Conservation (phyloP, 331 rosid genomes). For the Cydonia oblonga region DNA sequence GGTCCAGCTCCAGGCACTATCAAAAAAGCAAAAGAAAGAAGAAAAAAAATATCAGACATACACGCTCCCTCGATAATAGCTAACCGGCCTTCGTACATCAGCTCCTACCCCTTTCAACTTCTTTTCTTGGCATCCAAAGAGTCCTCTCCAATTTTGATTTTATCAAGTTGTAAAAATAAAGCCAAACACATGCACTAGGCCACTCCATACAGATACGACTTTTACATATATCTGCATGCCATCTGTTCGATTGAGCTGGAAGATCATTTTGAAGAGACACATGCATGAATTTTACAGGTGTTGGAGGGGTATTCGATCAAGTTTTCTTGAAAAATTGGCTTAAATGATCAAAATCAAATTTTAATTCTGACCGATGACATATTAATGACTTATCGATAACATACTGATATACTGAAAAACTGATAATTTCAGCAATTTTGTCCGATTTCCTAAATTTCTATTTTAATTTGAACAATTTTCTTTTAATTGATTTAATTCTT, state of each 20-base stretch:
- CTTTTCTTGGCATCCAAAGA: slow-evolving; percentile 67
- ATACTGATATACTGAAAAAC: no score
- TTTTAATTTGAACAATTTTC: neutral
- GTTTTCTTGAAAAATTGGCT: neutral
- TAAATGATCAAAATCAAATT: neutral
- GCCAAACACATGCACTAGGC: slow-evolving; percentile 1
- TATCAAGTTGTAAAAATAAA: neutral
- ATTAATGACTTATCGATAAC: neutral
- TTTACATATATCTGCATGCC: neutral
- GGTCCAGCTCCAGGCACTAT: slow-evolving; percentile 42
- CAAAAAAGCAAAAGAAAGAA: slow-evolving; percentile 32
- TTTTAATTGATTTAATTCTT: neutral
- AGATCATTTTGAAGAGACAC: no score
- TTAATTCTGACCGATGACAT: rapidly evolving
- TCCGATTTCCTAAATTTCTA: no score
- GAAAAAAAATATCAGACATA: neutral
- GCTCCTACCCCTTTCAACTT: slow-evolving; percentile 14
- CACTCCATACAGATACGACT: neutral
- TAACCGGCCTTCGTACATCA: slow-evolving; percentile 3
- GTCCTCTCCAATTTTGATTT: neutral
- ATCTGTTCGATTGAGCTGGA: no score
- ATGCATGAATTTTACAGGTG: neutral
- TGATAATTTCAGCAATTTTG: no score
- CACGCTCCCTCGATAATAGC: slow-evolving; percentile 54
- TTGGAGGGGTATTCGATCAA: slow-evolving; percentile 8